phyloP scores from a whole-genome alignment of 192 early-diverging fungal genomes.

The Gonapodya prolifera region DNA sequence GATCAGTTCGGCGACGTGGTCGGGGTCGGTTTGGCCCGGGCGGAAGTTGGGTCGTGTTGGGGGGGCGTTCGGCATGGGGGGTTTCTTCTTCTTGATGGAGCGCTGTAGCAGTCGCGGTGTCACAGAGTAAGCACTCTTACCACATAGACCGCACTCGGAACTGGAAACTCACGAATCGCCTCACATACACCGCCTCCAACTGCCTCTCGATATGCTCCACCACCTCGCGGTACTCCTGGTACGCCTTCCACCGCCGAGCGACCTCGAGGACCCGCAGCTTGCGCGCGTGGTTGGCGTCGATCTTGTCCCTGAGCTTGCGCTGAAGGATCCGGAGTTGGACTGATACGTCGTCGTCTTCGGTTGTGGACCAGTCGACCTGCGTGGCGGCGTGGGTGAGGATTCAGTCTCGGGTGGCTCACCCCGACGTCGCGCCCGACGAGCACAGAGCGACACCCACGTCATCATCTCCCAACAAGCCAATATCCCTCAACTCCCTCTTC shows the following conservation, averaged over 20 bases:
- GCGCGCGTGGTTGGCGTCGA: conserved; percentile 48
- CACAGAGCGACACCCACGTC: conserved; percentile 42
- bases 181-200: conserved; percentile 75
- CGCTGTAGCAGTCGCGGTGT: too few relatives aligned
- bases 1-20: neutral
- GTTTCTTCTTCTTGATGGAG: neutral
- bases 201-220: conserved; percentile 80
- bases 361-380: conserved; percentile 5
- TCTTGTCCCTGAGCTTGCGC: conserved; percentile 56
- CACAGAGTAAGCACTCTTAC: neutral
- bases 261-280: conserved; percentile 52
- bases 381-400: neutral
- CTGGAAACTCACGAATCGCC: conserved; percentile 62
- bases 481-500: conserved; percentile 64
- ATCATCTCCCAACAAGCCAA: conserved; percentile 69
- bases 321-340: conserved; percentile 47
- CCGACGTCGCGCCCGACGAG: too few relatives aligned
- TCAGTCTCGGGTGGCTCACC: too few relatives aligned
- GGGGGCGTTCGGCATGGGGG: neutral
- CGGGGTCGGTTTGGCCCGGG: too few relatives aligned
- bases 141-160: too few relatives aligned
- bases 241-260: conserved; percentile 60
- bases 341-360: conserved; percentile 36
- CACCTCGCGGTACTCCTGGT: conserved; percentile 77
- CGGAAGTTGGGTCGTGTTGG: neutral